Conservation (phyloP, 371 early-diverging fungal species). For the Apophysomyces ossiformis region DNA sequence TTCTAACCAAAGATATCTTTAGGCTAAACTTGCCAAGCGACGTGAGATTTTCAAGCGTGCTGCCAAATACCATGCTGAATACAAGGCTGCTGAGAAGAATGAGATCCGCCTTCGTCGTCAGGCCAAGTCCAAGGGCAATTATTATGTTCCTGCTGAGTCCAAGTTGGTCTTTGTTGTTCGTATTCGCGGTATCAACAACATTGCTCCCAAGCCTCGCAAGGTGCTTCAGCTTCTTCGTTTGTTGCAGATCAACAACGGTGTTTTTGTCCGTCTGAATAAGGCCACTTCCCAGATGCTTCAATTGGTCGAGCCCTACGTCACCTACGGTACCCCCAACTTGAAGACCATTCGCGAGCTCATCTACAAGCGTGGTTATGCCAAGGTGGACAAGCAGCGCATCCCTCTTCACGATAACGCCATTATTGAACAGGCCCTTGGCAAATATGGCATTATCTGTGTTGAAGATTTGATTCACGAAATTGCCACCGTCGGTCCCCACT, state of each 20-base stretch:
- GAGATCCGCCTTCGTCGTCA: constrained; percentile 87
- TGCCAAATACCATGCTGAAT: constrained; percentile 92
- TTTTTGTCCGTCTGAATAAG: constrained; percentile 96
- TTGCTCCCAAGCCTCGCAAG: constrained; percentile 98
- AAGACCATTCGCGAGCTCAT: constrained; percentile 97
- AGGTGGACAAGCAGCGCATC: constrained; percentile 92
- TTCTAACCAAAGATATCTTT: neutral
- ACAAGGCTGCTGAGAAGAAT: constrained; percentile 82
- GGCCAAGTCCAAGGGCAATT: constrained; percentile 86
- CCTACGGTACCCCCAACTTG: constrained; percentile 94
- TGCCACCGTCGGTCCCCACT: constrained; percentile 94
- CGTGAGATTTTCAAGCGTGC: constrained; percentile 96
- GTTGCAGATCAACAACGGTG: constrained; percentile 97
- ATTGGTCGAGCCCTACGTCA: constrained; percentile 94
- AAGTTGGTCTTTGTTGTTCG: constrained; percentile 96
- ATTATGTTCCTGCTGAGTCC: constrained; percentile 93
- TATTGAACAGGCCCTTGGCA: constrained; percentile 92
- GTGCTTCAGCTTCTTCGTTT: constrained; percentile 97
- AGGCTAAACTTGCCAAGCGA: constrained; percentile 82
- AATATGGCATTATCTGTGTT: constrained; percentile 92
- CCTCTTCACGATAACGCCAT: constrained; percentile 94
- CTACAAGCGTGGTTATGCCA: constrained; percentile 99
- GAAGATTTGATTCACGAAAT: constrained; percentile 99
- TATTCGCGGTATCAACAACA: constrained; percentile 94
- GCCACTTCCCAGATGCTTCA: constrained; percentile 97